phyloP scores from a whole-genome alignment of 2,329 filamentous ascomycete genomes.

The Geoglossum cookeanum region DNA sequence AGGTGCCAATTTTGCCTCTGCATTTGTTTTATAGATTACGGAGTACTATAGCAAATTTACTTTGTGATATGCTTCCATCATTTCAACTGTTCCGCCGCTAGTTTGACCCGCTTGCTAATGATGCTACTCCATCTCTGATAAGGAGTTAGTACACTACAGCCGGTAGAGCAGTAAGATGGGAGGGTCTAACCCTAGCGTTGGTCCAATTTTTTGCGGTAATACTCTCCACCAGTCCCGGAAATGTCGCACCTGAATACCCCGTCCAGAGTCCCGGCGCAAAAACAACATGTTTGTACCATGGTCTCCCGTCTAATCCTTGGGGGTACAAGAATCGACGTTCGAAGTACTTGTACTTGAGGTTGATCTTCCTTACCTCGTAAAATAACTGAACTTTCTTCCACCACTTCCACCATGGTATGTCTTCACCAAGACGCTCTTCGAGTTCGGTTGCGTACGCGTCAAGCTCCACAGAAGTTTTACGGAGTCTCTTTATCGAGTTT shows the following conservation, averaged over 20 bases:
- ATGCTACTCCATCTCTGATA: slow-evolving; percentile 14
- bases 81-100: slow-evolving; percentile 11
- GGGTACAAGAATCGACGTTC: slow-evolving; percentile 65
- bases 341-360: slow-evolving; percentile 65
- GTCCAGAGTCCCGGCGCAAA: slow-evolving; percentile 87
- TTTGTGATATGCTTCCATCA: not conserved
- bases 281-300: slow-evolving; percentile 90
- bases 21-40: no score
- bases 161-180: slow-evolving; percentile 9
- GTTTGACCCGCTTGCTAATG: slow-evolving; percentile 12
- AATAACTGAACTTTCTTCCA: slow-evolving; percentile 46
- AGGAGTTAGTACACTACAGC: slow-evolving; percentile 16
- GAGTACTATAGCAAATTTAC: not conserved
- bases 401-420: slow-evolving; percentile 63
- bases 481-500: slow-evolving; percentile 28
- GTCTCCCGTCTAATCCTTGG: slow-evolving; percentile 55
- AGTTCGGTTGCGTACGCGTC: slow-evolving; percentile 31
- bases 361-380: slow-evolving; percentile 44
- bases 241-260: slow-evolving; percentile 61
- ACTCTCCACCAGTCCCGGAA: slow-evolving; percentile 43
- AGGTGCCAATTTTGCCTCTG: no score
- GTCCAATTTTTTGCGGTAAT: slow-evolving; percentile 30
- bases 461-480: slow-evolving; percentile 28
- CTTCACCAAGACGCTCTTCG: slow-evolving; percentile 27
- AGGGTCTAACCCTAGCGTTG: slow-evolving; percentile 28